Evolutionary conservation across 164 flowering plant species (phyloP), one percentile per base, ranked within the genome.

Genomic region (Platanus orientalis): DNA sequence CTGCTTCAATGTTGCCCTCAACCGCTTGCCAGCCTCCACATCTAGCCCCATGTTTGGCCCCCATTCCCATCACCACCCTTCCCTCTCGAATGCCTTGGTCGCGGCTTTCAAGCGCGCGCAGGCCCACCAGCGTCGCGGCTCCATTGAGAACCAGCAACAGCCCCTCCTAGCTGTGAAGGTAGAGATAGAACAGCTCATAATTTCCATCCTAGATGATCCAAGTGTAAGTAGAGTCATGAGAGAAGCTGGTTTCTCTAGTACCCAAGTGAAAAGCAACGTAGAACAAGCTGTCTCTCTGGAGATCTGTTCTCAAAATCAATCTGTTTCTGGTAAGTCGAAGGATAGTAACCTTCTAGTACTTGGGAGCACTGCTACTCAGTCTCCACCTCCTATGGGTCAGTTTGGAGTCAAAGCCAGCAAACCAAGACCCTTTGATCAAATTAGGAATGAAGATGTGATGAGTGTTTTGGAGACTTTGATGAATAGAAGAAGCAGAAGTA

Each of bases 61-160:
- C 57, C 84, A 78, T 49, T 42, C 73, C 39, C 89, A 78, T 34
- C 89, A 78, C 49, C 72, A 76, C 69, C 97, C 97, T 49, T 81
- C 96, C 47, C 82, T 95, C 58, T 92, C 99, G 14, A 95, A 95
- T 61, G 97, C 99, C 52, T 68, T 95, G 20, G 86, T 92, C 13
- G 97, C 99, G 0, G 99, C 99, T 62, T 90, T 92, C 75, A 95
- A 95, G 80, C 81, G 99, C 0, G 97, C 97, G 0, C 97, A 92
- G 49, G 99, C 99, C 62, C 97, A 92, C 75, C 97, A 95, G 56
- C 76, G 99, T 11, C 92, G 99, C 1, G 99, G 97, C 14, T 86
- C 96, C 1, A 73, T 86, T 32, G 99, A 91, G 56, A 86, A 71
- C 76, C 95, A 89, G 69, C 96, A 90, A 60, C 97, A 91, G 29